These are phyloP conservation scores for Bretschneidera sinensis DNA, from an alignment of 345 rosid genomes.

Conservation along the genomic window DNA sequence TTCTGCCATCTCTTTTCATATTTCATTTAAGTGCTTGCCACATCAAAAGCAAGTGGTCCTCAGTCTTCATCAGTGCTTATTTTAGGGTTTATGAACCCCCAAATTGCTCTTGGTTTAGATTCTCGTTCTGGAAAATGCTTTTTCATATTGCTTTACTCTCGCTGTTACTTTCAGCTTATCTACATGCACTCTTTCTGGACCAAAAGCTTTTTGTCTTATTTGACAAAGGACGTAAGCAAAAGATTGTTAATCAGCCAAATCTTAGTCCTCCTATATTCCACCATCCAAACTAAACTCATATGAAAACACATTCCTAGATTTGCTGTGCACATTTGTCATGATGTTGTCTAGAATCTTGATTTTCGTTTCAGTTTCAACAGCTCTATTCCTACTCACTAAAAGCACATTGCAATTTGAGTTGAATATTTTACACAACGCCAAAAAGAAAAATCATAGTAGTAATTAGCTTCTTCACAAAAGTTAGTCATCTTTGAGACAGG, in stretches of 20 bases:
- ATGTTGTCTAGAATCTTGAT: background rate
- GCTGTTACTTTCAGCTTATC: no score
- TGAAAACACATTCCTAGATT: no score
- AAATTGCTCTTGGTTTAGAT: no score
- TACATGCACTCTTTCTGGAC: background rate
- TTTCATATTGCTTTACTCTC: background rate
- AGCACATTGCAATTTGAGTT: background rate
- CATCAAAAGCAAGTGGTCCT: background rate
- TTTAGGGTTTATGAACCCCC: no score
- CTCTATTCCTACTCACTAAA: background rate
- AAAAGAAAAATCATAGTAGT: no score
- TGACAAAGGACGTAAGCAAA: background rate
- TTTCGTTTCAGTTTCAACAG: background rate
- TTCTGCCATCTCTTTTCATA: no score
- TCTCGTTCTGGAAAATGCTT: background rate
- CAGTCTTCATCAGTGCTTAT: background rate
- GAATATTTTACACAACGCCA: no score
- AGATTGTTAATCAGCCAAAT: background rate
- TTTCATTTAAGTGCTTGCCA: background rate
- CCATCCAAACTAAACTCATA: no score
- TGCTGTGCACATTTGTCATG: background rate
- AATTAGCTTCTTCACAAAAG: no score
- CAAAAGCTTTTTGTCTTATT: background rate
- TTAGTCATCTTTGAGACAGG: no score
- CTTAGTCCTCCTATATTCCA: background rate